Percentiles rank a stretch among this genome's conserved stretches.
Conservation (phyloP, 1,284 basidiomycete species). For the Ganoderma boninense region DNA sequence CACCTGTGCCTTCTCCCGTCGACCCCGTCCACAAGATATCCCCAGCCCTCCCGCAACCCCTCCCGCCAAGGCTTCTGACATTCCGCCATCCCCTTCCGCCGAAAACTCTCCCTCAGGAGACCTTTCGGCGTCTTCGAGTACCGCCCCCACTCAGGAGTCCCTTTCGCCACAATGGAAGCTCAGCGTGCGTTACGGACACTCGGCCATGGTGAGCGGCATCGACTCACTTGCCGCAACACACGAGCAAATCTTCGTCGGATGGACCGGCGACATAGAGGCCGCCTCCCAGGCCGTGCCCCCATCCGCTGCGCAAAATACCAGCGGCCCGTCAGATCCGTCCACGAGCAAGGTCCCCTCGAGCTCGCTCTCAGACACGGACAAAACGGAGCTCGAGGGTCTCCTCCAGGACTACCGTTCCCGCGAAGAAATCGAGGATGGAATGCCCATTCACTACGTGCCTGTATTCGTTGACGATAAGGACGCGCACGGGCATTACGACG, state of each 20-base stretch:
- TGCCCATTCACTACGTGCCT: constrained; percentile 77
- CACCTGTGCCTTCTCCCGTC: constrained; percentile 60
- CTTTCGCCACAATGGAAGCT: constrained; percentile 71
- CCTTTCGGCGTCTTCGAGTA: constrained; percentile 21
- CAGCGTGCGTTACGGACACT: constrained; percentile 86
- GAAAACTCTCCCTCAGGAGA: constrained; percentile 15
- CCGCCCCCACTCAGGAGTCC: constrained; percentile 20
- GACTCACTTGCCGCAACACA: constrained; percentile 84
- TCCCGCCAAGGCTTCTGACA: constrained; percentile 55
- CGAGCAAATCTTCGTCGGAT: constrained; percentile 92
- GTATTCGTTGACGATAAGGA: constrained; percentile 93
- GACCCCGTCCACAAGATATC: constrained; percentile 50
- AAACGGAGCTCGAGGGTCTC: constrained; percentile 66
- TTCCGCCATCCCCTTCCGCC: constrained; percentile 43
- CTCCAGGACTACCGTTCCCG: constrained; percentile 64
- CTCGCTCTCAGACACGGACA: constrained; percentile 66
- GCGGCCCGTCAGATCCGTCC: constrained; percentile 20
- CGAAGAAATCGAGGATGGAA: constrained; percentile 56
- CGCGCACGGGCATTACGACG: constrained; percentile 94
- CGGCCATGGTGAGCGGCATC: constrained; percentile 96
- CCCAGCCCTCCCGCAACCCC: constrained; percentile 78
- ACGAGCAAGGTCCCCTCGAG: constrained; percentile 54
- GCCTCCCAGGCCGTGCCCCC: constrained; percentile 38
- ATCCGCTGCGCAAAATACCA: constrained; percentile 30
- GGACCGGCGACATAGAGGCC: constrained; percentile 87